Evolutionary conservation across 495 filamentous ascomycete species (phyloP), one percentile per base, ranked within the genome.

Genomic region (Rostrohypoxylon terebratum): DNA sequence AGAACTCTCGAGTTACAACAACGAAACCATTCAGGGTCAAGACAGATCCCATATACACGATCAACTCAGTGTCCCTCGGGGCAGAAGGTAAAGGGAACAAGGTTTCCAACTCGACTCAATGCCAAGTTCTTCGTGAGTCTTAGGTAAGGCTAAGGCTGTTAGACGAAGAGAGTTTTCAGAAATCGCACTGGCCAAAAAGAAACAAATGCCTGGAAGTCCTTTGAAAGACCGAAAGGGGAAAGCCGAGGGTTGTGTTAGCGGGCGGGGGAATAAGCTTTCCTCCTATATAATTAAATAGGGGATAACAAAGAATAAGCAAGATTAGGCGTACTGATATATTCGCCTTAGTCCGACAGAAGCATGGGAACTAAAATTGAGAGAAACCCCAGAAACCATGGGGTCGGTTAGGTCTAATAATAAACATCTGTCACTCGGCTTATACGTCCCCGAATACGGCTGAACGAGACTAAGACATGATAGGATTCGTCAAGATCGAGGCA

Each of bases 201-300:
- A 18, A 57, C 16, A n/a, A 54, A 61, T 16, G 16, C 11, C 23
- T 63, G 21, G 45, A 58, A 38, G 10, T 31, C 33, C 55, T 36
- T 48, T 16, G 14, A 33, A 16, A 63, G 34, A 42, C 66, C 57
- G 5, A 60, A 69, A 69, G 10, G 59, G 66, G 66, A 70, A 70
- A 74, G 66, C 66, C 71, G 66, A 70, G 23, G 40, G 45, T 47
- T 28, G 53, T 40, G 34, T 66, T 62, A 70, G 34, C 38, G 59
- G 66, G 71, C 66, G 71, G 66, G 66, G 71, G 61, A 11, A 63
- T n/a, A 63, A 60, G 63, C 51, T 66, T 64, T 63, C 20, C 57
- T 42, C 67, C 63, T 72, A 72, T 67, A 67, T 68, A 64, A 59
- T 59, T 64, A 63, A 72, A 58, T 62, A 72, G 25, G 48, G 63